Evolutionary conservation across 1,139 yeast species (phyloP), one percentile per base, ranked within the genome.

Genomic region (Zygotorulaspora mrakii): DNA sequence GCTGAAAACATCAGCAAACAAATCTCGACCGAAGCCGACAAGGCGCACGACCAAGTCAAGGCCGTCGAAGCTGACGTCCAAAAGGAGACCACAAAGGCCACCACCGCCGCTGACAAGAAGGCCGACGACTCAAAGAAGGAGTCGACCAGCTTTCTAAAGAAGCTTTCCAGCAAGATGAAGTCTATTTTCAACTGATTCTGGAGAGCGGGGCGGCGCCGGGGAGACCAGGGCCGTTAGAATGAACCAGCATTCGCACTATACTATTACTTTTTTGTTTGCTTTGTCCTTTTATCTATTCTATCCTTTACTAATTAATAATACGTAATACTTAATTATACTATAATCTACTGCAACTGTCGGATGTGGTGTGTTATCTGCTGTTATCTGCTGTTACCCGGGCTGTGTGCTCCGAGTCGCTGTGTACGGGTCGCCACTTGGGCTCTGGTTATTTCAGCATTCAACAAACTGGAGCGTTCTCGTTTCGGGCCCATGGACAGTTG

Each of bases 41-140:
- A 35, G 16, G 40, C 30, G 12, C 48, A 30, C 50, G 52, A 39
- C 47, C 53, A 11, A 35, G 43, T 20, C 49, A 52, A 42, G 45
- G 51, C 30, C 48, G 49, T 35, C 38, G 40, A 35, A 26, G 42
- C 42, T 21, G 37, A 47, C 21, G 57, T 54, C 17, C 57, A 54
- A 40, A 50, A 50, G 40, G 48, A 49, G 20, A 53, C 58, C 33
- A 49, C 49, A 60, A 56, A 40, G 41, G 47, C 26, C 10, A 21
- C 39, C 17, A 34, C 28, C 27, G 29, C 34, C 12, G 33, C 35
- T 6, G 39, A 37, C 3, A 36, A 33, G 33, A 40, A 40, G 35
- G 32, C 41, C 17, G 34, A 39, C 16, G 46, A 45, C 28, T 16
- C 33, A 22, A 44, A 42, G 42, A 40, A 42, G 35, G 43, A 43